Percentiles rank a stretch among this genome's conserved stretches.
phyloP scores from a whole-genome alignment of 345 rosid genomes.

The Eutrema heterophyllum region DNA sequence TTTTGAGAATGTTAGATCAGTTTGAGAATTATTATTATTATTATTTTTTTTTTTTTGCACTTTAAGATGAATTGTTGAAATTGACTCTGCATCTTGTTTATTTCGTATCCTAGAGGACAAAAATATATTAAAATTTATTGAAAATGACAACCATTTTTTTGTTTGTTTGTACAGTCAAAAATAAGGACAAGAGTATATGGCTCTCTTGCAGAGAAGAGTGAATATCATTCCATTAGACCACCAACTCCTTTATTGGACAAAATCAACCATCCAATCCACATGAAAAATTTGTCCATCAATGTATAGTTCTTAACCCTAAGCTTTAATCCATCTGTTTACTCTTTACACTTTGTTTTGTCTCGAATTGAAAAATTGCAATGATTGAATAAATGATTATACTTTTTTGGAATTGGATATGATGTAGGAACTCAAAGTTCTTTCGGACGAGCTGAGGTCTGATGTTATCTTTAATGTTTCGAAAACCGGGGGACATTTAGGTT shows the following conservation, averaged over 20 bases:
- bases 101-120: not conserved
- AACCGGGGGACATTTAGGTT: conserved; percentile 95
- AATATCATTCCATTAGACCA: conserved; percentile 63
- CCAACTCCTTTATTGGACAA: conserved; percentile 92
- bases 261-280: conserved; percentile 81
- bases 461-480: conserved; percentile 85
- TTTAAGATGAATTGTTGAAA: not conserved
- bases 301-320: conserved; percentile 24
- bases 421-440: conserved; percentile 77
- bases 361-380: conserved; percentile 24
- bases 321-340: not conserved
- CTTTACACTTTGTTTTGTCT: not conserved
- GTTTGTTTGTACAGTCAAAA: conserved; percentile 34
- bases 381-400: conserved; percentile 54
- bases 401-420: conserved; percentile 48
- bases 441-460: conserved; percentile 85
- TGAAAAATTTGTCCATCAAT: conserved; percentile 83
- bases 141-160: conserved; percentile 1
- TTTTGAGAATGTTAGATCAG: too few relatives aligned
- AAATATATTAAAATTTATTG: not conserved
- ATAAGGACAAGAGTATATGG: conserved; percentile 49
- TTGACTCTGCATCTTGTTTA: not conserved
- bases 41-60: not conserved
- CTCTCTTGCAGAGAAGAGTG: conserved; percentile 67
- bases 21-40: too few relatives aligned